These are phyloP conservation scores for Nakazawaea sp. DNA, from an alignment of 805 yeast species.

Conservation along the genomic window DNA sequence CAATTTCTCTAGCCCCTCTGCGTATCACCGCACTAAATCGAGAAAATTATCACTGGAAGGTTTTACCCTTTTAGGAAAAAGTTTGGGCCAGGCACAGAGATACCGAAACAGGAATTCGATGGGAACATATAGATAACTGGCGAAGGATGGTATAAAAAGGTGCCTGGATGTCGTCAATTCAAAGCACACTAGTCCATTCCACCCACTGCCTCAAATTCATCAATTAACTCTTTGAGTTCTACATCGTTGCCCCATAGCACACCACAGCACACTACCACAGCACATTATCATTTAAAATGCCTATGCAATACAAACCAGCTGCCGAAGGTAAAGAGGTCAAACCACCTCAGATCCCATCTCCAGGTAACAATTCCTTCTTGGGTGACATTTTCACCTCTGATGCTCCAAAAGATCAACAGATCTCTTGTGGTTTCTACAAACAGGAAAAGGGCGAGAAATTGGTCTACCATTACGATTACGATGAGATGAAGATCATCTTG, in stretches of 20 bases:
- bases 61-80: slow-evolving; percentile 8
- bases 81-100: no score
- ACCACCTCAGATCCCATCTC: slow-evolving; percentile 56
- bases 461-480: slow-evolving; percentile 60
- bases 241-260: no score
- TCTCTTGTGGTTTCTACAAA: slow-evolving; percentile 62
- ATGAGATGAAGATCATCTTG: slow-evolving; percentile 63
- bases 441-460: slow-evolving; percentile 65
- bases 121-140: no score
- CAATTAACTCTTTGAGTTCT: slow-evolving; percentile 1
- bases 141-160: no score
- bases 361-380: slow-evolving; percentile 63
- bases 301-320: slow-evolving; percentile 46
- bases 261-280: no score
- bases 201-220: no score
- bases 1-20: no score
- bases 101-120: no score
- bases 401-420: slow-evolving; percentile 52
- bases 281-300: slow-evolving; percentile 35
- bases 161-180: no score
- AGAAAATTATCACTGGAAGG: background rate
- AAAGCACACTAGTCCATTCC: no score
- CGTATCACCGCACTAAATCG: no score
- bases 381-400: slow-evolving; percentile 61
- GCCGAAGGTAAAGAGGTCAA: slow-evolving; percentile 44